phyloP scores from a whole-genome alignment of 352 stramenopile genomes.

The Thalassiosira oceanica region DNA sequence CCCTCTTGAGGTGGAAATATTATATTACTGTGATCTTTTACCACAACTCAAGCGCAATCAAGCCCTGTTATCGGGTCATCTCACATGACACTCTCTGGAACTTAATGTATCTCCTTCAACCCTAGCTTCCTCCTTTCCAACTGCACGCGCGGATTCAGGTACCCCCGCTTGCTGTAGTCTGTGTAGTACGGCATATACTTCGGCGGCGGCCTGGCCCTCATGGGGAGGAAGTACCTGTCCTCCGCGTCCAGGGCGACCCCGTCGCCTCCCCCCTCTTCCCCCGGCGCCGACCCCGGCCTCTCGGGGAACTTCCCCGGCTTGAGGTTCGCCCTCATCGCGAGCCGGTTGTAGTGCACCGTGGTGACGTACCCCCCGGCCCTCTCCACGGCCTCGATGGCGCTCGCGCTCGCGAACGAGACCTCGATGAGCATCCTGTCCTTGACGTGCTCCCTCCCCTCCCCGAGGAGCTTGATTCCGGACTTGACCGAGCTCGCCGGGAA shows the following conservation, averaged over 20 bases:
- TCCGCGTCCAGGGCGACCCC: conserved; percentile 2
- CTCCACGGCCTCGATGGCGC: conserved; percentile 94
- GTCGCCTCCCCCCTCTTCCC: conserved; percentile 40
- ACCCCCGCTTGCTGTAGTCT: conserved; percentile 93
- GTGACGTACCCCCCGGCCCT: conserved; percentile 90
- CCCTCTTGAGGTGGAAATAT: too few species aligned
- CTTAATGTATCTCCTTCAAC: conserved; percentile 37
- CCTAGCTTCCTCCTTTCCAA: conserved; percentile 60
- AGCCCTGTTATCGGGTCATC: too few species aligned
- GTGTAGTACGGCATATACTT: conserved; percentile 97
- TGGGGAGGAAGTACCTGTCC: conserved; percentile 81
- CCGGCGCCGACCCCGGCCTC: conserved; percentile 22
- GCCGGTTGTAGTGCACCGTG: conserved; percentile 95
- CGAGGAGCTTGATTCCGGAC: conserved; percentile 94
- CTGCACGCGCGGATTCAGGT: conserved; percentile 95
- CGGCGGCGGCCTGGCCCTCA: conserved; percentile 89
- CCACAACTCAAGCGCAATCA: too few species aligned
- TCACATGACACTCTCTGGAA: too few species aligned
- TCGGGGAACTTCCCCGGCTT: conserved; percentile 92
- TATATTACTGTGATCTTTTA: too few species aligned
- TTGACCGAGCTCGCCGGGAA: conserved; percentile 89
- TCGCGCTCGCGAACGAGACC: conserved; percentile 90
- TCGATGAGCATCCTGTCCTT: conserved; percentile 91
- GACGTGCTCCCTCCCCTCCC: conserved; percentile 85
- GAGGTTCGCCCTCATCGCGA: conserved; percentile 91